Base-by-base conservation (phyloP, 2,329 filamentous ascomycete genomes). In the Hypoxylon sp. region DNA sequence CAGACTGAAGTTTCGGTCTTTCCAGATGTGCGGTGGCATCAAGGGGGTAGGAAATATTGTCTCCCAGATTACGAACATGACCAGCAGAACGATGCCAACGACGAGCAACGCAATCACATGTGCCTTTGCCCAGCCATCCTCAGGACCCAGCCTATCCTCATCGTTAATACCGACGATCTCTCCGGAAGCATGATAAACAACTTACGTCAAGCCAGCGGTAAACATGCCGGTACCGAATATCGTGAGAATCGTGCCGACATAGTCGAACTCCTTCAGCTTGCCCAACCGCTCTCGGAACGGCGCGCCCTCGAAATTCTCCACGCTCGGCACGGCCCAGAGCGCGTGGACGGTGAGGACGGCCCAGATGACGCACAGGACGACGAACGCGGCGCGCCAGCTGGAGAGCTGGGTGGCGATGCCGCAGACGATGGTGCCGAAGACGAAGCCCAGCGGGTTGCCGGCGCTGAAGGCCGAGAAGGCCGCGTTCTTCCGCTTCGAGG, bases 221-320 rank as follows among this genome's bases (percentile, higher is more conserved):
- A 88, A 82, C 74, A 85, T 76, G 3, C 82, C 84, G 50, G 87
- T 84, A 0, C 86, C 85, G n/a, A 80, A 74, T 23, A 88, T 76
- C 3, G 84, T 83, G 52, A 88, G 67, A 1, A 78, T 62, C 0
- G 82, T 84, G 0, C 86, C 86, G 0, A 86, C 67, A 5, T 82
- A 66, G 68, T 89, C 86, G 61, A 89, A 82, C 27, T 72, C 76
- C 64, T 78, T 81, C 29, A 86, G 27, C 0, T 79, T 52, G 17
- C 43, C 57, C 3, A 71, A 55, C 17, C 71, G 62, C 46, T 78
- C 67, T 56, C 63, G 55, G 6, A 70, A 56, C 62, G 69, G 47
- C 75, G 65, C 17, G 49, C 69, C 65, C 57, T 76, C 59, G 32
- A 69, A 74, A 64, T 73, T 63, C 73, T 83, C 63, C 62, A 73